These are phyloP conservation scores for Scheffersomyces coipomensis DNA, from an alignment of 805 yeast species.

Conservation along the genomic window DNA sequence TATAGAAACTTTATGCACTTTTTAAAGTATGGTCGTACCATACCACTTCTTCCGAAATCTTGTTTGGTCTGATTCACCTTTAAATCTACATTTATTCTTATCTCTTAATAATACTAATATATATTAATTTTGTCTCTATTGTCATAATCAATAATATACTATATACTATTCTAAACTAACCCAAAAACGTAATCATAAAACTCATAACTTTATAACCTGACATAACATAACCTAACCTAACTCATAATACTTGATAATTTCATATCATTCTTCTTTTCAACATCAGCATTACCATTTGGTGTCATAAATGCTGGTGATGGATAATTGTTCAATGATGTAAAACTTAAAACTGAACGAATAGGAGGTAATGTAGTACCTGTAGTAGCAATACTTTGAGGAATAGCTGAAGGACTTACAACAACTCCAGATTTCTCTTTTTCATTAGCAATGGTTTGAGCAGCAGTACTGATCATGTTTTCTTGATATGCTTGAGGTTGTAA, in stretches of 20 bases:
- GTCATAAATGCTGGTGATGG: slow-evolving; percentile 7
- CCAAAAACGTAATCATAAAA: too few relatives aligned
- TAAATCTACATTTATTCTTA: too few relatives aligned
- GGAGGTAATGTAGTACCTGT: slow-evolving; percentile 43
- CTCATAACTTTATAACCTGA: too few relatives aligned
- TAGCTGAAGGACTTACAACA: not conserved
- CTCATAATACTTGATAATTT: not conserved
- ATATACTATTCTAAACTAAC: too few relatives aligned
- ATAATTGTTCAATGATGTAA: slow-evolving; percentile 15
- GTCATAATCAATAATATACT: too few relatives aligned
- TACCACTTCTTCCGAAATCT: too few relatives aligned
- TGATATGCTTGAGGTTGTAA: slow-evolving; percentile 23
- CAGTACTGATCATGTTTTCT: slow-evolving; percentile 17
- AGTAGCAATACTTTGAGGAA: slow-evolving; percentile 29
- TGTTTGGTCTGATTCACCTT: too few relatives aligned
- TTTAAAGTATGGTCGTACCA: too few relatives aligned
- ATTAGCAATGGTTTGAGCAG: slow-evolving; percentile 18
- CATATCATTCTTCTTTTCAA: not conserved
- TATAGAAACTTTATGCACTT: too few relatives aligned
- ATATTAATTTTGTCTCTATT: too few relatives aligned
- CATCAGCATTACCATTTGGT: not conserved
- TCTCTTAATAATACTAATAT: too few relatives aligned
- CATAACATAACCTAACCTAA: not conserved
- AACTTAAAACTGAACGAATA: slow-evolving; percentile 35
- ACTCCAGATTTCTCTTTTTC: slow-evolving; percentile 8